phyloP scores from a whole-genome alignment of 1,284 basidiomycete genomes.

The Fistulina hepatica region DNA sequence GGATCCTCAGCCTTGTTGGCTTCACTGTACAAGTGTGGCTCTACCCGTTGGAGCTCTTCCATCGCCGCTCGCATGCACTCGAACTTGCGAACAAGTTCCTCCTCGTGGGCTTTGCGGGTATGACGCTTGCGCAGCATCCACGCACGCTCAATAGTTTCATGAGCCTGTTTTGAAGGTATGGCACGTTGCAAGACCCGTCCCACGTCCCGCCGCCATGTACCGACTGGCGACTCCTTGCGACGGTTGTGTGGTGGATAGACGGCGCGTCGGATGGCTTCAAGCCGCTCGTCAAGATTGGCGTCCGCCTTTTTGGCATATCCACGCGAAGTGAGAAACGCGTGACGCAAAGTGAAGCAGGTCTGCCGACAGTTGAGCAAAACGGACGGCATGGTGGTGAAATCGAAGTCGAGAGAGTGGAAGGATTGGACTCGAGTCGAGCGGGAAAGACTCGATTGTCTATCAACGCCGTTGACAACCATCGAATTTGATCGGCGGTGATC shows the following conservation, averaged over 20 bases:
- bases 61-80: conserved; percentile 71
- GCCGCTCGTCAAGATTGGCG: too few species aligned
- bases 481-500: too few species aligned
- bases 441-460: too few species aligned
- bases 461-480: too few species aligned
- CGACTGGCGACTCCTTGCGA: conserved; percentile 61
- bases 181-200: conserved; percentile 59
- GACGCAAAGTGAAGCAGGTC: too few species aligned
- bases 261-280: conserved; percentile 62
- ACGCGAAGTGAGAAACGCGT: too few species aligned
- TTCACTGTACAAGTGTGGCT: conserved; percentile 56
- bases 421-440: too few species aligned
- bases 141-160: conserved; percentile 89
- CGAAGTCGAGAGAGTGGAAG: too few species aligned
- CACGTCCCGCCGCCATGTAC: conserved; percentile 72
- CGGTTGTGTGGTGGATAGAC: conserved; percentile 73
- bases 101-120: conserved; percentile 55
- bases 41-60: conserved; percentile 63
- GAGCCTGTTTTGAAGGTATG: conserved; percentile 77
- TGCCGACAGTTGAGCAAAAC: too few species aligned
- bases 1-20: conserved; percentile 74
- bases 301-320: too few species aligned
- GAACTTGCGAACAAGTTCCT: conserved; percentile 62
- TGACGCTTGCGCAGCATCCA: conserved; percentile 79
- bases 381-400: too few species aligned